phyloP scores from a whole-genome alignment of 2,329 filamentous ascomycete species.

The Aspergillus calidoustus region DNA sequence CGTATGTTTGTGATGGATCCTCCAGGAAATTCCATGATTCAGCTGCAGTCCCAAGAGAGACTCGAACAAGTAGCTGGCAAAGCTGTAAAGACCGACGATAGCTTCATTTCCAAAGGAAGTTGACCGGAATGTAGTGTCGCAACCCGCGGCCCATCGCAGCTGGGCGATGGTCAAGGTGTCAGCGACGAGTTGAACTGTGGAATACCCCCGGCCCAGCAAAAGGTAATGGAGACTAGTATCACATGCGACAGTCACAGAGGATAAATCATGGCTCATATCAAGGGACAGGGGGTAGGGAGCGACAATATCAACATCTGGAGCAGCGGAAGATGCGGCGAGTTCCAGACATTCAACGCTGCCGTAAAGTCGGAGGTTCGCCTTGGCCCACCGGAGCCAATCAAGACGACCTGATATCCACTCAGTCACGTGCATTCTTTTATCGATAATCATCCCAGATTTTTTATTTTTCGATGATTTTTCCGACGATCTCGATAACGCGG shows the following conservation, averaged over 20 bases:
- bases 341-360: conserved; percentile 19
- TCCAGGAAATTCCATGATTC: conserved; percentile 51
- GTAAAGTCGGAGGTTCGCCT: conserved; percentile 36
- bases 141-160: conserved; percentile 26
- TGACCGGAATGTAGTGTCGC: conserved; percentile 17
- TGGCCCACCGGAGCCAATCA: conserved; percentile 40
- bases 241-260: neutral
- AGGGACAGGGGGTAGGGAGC: conserved; percentile 5
- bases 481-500: neutral
- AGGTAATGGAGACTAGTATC: neutral
- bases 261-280: conserved; percentile 2
- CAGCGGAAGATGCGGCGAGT: conserved; percentile 17
- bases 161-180: conserved; percentile 26
- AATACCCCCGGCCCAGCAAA: conserved; percentile 23
- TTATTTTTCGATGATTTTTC: conserved; percentile 14
- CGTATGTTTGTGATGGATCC: conserved; percentile 48
- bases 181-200: conserved; percentile 26
- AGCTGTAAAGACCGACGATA: conserved; percentile 28
- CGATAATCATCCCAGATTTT: conserved; percentile 26
- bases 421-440: conserved; percentile 40
- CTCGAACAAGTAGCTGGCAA: conserved; percentile 33
- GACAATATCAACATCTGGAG: conserved; percentile 16
- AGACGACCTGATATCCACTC: conserved; percentile 17
- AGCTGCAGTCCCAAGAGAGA: conserved; percentile 30
- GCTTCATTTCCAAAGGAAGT: conserved; percentile 41